These are phyloP conservation scores for Avena insularis DNA, from an alignment of 176 grass and related monocot genomes.

Conservation along the genomic window DNA sequence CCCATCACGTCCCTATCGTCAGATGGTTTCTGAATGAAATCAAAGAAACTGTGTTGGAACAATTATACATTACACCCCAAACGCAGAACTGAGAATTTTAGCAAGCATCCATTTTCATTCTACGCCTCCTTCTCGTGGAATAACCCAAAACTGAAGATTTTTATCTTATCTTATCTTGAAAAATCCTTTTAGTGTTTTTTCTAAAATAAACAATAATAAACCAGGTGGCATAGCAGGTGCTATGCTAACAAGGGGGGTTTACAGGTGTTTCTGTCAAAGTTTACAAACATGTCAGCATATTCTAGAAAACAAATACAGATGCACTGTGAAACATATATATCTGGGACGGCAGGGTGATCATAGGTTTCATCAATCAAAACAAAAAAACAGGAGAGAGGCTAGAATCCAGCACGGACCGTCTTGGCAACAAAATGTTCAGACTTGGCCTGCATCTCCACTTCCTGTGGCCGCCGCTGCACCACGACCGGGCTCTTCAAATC, in stretches of 20 bases:
- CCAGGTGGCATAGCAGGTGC: background rate
- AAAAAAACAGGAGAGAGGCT: background rate
- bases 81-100: background rate
- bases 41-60: slow-evolving; percentile 21
- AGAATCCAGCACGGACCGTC: slow-evolving; percentile 26
- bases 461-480: slow-evolving; percentile 43
- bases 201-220: background rate
- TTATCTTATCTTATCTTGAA: background rate
- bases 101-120: background rate
- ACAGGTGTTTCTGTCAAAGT: slow-evolving; percentile 16
- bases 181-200: background rate
- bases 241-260: background rate
- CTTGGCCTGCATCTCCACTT: slow-evolving; percentile 36
- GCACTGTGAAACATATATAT: background rate
- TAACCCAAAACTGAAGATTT: too few relatives aligned
- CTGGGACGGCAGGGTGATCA: background rate
- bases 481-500: slow-evolving; percentile 38
- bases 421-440: slow-evolving; percentile 48
- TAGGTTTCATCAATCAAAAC: background rate
- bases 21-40: slow-evolving; percentile 68
- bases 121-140: background rate
- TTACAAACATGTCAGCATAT: background rate
- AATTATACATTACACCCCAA: background rate
- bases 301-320: background rate
- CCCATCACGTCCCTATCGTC: slow-evolving; percentile 69